Evolutionary conservation across 345 rosid species (phyloP), one percentile per base, ranked within the genome.

Genomic region (Pugionium cornutum): DNA sequence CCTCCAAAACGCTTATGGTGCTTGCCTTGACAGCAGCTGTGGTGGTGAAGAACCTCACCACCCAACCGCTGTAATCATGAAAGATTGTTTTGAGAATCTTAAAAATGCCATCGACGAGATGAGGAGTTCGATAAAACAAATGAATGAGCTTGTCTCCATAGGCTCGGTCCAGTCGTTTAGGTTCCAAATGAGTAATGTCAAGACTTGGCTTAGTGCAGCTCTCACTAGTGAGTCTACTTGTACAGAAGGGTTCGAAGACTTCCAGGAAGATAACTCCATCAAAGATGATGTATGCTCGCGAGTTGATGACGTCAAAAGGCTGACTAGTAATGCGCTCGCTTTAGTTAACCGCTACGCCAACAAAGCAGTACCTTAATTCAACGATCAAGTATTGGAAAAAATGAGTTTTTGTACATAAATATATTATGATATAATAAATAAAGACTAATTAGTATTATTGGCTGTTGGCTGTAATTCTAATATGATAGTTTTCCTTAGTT

Each of bases 191-290:
- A 84, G 91, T 29, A 91, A 91, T 66, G 95, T 91, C 40, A 77
- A 87, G 80, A 91, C 95, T 49, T 91, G 98, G 98, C 87, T 91
- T 77, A 91, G 96, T 75, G 90, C 98, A 0, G 91, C 92, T 4
- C 61, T 89, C 59, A 89, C 95, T 33, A 75, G 89, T 48, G 87
- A 91, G 80, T 92, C 84, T 43, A 89, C 92, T 31, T 91, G 96
- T 37, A 79, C 84, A 40, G 95, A 89, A 35, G 98, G 92, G 30
- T 85, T 91, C 31, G 79, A 76, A 42, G 92, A 79, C 46, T 74
- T 84, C 40, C 59, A 53, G 2, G 89, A 47, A 29, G 65, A 86
- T 0, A 54, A 77, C 1, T 76, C 76, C 45, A 61, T 74, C 71
- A 80, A 83, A 79, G 10, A 73, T 73, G 86, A 77, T 25, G 83